Percentiles rank a stretch among this genome's conserved stretches.
Conservation (phyloP, 2,329 filamentous ascomycete species). For the Aspergillus spinulosporus region DNA sequence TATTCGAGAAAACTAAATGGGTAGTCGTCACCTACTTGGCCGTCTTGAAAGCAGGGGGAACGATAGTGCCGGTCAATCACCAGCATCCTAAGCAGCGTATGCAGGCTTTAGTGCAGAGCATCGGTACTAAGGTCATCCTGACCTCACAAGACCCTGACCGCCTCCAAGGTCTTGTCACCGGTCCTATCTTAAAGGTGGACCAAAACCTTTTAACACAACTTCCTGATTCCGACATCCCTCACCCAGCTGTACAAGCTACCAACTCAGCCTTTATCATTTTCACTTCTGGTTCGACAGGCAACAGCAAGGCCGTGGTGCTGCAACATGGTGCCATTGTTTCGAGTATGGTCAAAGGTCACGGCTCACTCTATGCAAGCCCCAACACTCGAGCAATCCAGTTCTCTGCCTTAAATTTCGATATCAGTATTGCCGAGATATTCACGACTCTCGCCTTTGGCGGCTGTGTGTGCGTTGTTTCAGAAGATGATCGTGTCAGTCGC, state of each 20-base stretch:
- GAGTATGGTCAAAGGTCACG: constrained; percentile 5
- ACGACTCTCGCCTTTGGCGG: constrained; percentile 18
- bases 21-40: neutral
- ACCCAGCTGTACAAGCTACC: neutral
- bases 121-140: neutral
- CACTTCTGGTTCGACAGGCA: constrained; percentile 49
- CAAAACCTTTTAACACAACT: neutral
- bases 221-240: neutral
- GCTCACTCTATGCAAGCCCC: constrained; percentile 5
- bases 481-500: constrained; percentile 16
- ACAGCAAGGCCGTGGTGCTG: constrained; percentile 45
- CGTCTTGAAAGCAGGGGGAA: neutral
- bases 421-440: constrained; percentile 21
- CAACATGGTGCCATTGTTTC: constrained; percentile 20
- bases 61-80: neutral
- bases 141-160: neutral
- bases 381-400: constrained; percentile 16
- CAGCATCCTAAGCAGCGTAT: neutral
- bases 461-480: constrained; percentile 17
- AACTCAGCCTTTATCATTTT: constrained; percentile 42
- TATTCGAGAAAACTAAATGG: neutral
- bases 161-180: neutral
- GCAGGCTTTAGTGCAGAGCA: neutral
- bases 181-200: neutral
- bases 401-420: constrained; percentile 23